A percentile compares a stretch with the other conserved stretches of the same genome.
Evolutionary conservation across 441 rosid genomes (phyloP).

Genomic region (Euphorbia celastroides): DNA sequence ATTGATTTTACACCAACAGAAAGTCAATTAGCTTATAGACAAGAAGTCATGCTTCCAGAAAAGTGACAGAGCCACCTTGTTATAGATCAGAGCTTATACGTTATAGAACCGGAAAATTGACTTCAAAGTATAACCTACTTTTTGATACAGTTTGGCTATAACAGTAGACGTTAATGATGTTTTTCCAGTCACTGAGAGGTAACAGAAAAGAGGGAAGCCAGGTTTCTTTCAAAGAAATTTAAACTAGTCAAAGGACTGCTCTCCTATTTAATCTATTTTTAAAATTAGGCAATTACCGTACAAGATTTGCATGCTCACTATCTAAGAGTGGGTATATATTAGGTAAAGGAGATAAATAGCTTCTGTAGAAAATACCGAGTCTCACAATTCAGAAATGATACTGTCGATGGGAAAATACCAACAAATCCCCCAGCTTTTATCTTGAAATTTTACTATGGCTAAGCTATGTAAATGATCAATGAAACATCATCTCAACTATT

Average conservation of each 20-base stretch:
- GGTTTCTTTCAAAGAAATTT: background rate
- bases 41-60: background rate
- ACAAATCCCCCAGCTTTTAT: slow-evolving; percentile 2
- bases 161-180: background rate
- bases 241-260: background rate
- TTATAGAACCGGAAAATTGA: background rate
- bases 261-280: background rate
- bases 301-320: background rate
- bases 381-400: slow-evolving; percentile 1
- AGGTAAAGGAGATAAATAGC: slow-evolving; percentile 2
- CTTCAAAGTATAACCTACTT: background rate
- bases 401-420: background rate
- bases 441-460: background rate
- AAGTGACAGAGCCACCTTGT: background rate
- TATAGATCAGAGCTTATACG: background rate
- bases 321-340: background rate
- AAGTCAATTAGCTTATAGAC: background rate
- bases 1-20: background rate
- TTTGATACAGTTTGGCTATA: background rate
- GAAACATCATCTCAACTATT: background rate
- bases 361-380: background rate
- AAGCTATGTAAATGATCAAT: background rate
- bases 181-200: background rate
- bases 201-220: background rate
- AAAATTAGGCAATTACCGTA: background rate